A percentile compares a stretch with the other conserved stretches of the same genome.
These are phyloP conservation scores for Dendrobium officinale DNA, from an alignment of 106 monocot genomes.

Conservation along the genomic window DNA sequence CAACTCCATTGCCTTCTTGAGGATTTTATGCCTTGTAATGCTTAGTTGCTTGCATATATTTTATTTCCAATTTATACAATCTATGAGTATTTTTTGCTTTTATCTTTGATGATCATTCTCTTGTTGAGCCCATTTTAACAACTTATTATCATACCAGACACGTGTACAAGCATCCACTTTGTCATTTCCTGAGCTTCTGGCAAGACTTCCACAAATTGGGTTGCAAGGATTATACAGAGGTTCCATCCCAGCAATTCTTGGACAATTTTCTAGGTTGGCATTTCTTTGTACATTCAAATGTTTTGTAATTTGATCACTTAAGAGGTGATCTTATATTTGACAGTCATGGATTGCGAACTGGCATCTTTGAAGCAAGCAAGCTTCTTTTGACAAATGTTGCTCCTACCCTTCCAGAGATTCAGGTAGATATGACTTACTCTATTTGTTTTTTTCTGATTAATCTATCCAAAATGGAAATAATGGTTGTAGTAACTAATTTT, in stretches of 20 bases:
- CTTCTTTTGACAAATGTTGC: slow-evolving; percentile 39
- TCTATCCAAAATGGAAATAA: neutral
- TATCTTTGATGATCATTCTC: neutral
- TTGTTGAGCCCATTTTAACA: neutral
- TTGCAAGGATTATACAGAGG: slow-evolving; percentile 52
- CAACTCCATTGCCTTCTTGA: too few relatives aligned
- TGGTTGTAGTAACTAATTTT: neutral
- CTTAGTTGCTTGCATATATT: neutral
- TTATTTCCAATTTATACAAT: neutral
- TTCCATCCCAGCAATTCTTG: slow-evolving; percentile 66
- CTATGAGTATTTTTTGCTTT: neutral
- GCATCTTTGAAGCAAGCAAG: slow-evolving; percentile 60
- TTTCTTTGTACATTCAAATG: neutral
- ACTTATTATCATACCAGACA: slow-evolving; percentile 28
- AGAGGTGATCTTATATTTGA: neutral
- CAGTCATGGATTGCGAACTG: slow-evolving; percentile 69
- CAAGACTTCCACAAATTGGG: slow-evolving; percentile 55
- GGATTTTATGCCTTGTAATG: too few relatives aligned
- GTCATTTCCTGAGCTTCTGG: slow-evolving; percentile 52
- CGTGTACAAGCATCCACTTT: slow-evolving; percentile 56
- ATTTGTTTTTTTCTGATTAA: neutral
- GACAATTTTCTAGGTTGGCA: slow-evolving; percentile 56
- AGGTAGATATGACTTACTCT: slow-evolving; percentile 21
- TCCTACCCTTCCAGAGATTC: slow-evolving; percentile 47
- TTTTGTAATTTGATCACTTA: neutral